phyloP scores from a whole-genome alignment of 352 stramenopile genomes.

The Globisporangium sylvaticum region DNA sequence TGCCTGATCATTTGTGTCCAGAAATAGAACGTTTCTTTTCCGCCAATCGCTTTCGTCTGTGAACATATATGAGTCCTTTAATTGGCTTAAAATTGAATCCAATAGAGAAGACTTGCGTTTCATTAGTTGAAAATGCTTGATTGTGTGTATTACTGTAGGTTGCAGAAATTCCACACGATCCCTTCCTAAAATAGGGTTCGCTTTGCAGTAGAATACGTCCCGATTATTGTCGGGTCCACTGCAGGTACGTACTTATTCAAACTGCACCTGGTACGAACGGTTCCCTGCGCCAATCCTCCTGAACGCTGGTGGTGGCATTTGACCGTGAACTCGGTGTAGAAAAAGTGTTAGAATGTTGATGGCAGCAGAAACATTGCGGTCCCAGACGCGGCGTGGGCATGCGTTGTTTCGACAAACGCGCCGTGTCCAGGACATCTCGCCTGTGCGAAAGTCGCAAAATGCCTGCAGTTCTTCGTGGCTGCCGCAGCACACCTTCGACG shows the following conservation, averaged over 20 bases:
- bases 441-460: neutral
- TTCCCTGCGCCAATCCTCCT: too few relatives aligned
- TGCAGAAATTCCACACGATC: too few relatives aligned
- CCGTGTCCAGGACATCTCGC: neutral
- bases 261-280: too few relatives aligned
- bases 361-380: neutral
- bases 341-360: neutral
- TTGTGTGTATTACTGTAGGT: too few relatives aligned
- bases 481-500: too few relatives aligned
- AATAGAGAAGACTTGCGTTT: neutral
- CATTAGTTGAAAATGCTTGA: neutral
- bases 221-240: too few relatives aligned
- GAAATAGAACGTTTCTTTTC: neutral
- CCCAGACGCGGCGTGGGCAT: neutral
- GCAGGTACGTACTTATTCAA: too few relatives aligned
- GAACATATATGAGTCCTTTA: neutral
- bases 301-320: too few relatives aligned
- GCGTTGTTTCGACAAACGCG: neutral
- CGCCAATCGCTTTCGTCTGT: neutral
- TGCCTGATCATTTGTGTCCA: neutral
- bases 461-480: too few relatives aligned
- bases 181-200: too few relatives aligned
- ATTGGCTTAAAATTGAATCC: neutral
- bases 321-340: too few relatives aligned
- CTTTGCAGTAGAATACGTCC: too few relatives aligned